These are phyloP conservation scores for Nigrospora osmanthi DNA, from an alignment of 2,329 filamentous ascomycete species.

Conservation along the genomic window DNA sequence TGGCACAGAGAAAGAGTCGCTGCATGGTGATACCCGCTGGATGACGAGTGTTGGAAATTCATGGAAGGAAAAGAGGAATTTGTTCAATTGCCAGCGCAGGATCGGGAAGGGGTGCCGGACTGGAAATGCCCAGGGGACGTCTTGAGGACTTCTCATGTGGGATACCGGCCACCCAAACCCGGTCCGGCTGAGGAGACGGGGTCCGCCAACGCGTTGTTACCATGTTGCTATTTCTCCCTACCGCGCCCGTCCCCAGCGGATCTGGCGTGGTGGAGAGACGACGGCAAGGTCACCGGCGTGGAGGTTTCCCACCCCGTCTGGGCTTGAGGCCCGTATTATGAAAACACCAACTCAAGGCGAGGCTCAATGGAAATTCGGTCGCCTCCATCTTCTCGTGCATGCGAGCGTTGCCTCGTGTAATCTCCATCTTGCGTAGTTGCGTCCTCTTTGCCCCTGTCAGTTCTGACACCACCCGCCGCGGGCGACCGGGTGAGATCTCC, in stretches of 20 bases:
- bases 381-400: neutral
- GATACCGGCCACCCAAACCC: no score
- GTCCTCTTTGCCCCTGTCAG: no score
- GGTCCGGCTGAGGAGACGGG: neutral
- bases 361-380: conserved; percentile 1
- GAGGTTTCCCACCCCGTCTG: no score
- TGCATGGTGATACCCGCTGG: no score
- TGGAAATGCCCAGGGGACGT: neutral
- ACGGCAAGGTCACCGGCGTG: neutral
- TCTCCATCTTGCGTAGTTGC: no score
- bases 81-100: neutral
- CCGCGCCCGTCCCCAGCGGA: neutral
- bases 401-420: no score
- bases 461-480: no score
- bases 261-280: neutral
- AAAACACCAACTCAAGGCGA: neutral
- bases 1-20: no score
- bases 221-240: neutral
- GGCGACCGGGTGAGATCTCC: no score
- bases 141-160: no score
- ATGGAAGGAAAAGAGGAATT: neutral
- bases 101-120: neutral
- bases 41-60: neutral
- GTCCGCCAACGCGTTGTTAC: neutral
- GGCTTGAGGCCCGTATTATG: neutral